phyloP scores from a whole-genome alignment of 305 asterid species.

The Withania somnifera region DNA sequence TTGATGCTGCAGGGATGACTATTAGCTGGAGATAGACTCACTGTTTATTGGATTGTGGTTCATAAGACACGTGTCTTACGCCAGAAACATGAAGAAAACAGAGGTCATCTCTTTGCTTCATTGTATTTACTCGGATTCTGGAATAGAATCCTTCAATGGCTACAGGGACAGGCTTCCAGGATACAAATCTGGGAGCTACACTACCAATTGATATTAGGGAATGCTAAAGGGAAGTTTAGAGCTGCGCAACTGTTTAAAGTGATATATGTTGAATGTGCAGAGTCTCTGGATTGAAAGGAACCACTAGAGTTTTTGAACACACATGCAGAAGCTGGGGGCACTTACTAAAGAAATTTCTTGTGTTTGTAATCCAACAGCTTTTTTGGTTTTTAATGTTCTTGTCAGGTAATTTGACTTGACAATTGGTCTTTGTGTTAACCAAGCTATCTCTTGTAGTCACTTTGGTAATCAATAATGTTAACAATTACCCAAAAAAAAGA shows the following conservation, averaged over 20 bases:
- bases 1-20: background rate
- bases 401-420: background rate
- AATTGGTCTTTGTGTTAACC: background rate
- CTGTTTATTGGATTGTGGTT: background rate
- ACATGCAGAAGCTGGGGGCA: too few species aligned
- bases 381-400: background rate
- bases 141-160: background rate
- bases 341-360: too few species aligned
- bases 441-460: background rate
- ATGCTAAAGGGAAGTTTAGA: too few species aligned
- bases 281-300: too few species aligned
- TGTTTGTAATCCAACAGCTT: too few species aligned
- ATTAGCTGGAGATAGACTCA: background rate
- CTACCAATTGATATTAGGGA: too few species aligned
- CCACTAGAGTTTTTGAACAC: too few species aligned
- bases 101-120: background rate
- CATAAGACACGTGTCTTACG: background rate
- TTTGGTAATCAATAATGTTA: background rate
- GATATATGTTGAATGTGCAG: too few species aligned
- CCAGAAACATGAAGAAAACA: background rate
- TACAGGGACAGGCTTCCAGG: background rate
- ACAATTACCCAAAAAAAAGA: background rate
- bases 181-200: background rate
- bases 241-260: too few species aligned
- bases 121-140: background rate